These are phyloP conservation scores for Candida sakaeoensis DNA, from an alignment of 805 yeast genomes.

Conservation along the genomic window DNA sequence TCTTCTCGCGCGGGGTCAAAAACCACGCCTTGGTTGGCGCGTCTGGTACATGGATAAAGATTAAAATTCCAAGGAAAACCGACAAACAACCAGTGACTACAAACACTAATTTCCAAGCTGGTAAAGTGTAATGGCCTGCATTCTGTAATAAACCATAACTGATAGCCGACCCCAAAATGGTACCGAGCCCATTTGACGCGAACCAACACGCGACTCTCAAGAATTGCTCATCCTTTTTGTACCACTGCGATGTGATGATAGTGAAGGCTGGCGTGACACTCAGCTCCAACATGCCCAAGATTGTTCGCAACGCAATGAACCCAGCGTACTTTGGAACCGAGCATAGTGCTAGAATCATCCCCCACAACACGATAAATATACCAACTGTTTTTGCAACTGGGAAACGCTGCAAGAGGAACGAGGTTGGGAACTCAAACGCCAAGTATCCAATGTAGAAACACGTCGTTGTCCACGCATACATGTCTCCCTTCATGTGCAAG, in stretches of 20 bases:
- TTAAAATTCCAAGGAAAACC: constrained; percentile 44
- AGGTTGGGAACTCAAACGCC: constrained; percentile 49
- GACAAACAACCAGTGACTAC: constrained; percentile 60
- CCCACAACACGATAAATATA: constrained; percentile 57
- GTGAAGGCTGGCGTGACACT: constrained; percentile 41
- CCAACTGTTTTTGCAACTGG: constrained; percentile 54
- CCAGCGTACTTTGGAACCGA: constrained; percentile 47
- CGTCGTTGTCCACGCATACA: constrained; percentile 38
- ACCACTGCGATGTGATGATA: constrained; percentile 33
- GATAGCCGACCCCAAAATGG: constrained; percentile 41
- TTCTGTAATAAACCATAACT: constrained; percentile 50
- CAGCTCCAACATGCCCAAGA: constrained; percentile 38
- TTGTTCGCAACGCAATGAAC: constrained; percentile 34
- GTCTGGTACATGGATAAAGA: constrained; percentile 43
- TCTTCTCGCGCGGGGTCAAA: constrained; percentile 30
- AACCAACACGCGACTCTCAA: constrained; percentile 35
- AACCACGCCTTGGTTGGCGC: constrained; percentile 36
- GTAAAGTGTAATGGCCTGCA: constrained; percentile 35
- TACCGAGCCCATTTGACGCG: constrained; percentile 33
- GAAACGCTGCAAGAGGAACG: constrained; percentile 47
- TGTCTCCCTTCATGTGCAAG: constrained; percentile 30
- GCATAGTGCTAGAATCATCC: constrained; percentile 50
- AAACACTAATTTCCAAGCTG: constrained; percentile 60
- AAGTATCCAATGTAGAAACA: constrained; percentile 56
- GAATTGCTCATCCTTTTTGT: constrained; percentile 31